These are phyloP conservation scores for Cucurbita moschata DNA, from an alignment of 306 rosid species.

Conservation along the genomic window DNA sequence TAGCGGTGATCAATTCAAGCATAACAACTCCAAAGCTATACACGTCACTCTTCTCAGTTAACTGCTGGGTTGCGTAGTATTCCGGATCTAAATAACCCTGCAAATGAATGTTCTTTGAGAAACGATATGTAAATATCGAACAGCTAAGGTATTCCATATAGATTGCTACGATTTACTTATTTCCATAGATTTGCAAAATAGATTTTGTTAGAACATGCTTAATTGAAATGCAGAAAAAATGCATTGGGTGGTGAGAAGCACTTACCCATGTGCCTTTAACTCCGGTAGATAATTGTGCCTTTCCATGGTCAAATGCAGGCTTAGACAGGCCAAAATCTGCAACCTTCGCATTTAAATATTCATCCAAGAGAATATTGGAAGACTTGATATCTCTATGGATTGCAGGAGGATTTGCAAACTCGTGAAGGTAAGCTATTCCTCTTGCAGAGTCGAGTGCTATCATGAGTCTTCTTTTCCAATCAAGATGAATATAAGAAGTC, in stretches of 20 bases:
- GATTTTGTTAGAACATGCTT: no score
- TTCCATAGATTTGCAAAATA: no score
- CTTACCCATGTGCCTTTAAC: conserved; percentile 73
- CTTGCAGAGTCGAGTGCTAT: conserved; percentile 61
- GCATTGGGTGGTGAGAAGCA: background rate
- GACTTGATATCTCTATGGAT: conserved; percentile 85
- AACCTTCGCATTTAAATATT: conserved; percentile 49
- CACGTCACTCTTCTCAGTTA: conserved; percentile 71
- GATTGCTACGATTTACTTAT: background rate
- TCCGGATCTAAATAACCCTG: conserved; percentile 68
- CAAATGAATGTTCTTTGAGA: background rate
- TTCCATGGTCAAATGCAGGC: conserved; percentile 36
- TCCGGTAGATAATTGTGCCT: conserved; percentile 47
- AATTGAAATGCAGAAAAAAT: no score
- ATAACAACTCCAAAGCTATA: conserved; percentile 64
- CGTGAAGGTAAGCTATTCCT: conserved; percentile 43
- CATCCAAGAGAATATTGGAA: conserved; percentile 57
- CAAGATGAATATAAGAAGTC: conserved; percentile 53
- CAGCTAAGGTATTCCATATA: background rate
- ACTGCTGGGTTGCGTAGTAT: conserved; percentile 27
- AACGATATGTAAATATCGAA: background rate
- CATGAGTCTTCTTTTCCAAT: conserved; percentile 59
- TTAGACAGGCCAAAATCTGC: conserved; percentile 82
- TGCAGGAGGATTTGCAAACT: conserved; percentile 48
- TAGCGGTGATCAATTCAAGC: conserved; percentile 61